Conservation (phyloP, 2,329 filamentous ascomycete genomes). For the Cercospora sesami region DNA sequence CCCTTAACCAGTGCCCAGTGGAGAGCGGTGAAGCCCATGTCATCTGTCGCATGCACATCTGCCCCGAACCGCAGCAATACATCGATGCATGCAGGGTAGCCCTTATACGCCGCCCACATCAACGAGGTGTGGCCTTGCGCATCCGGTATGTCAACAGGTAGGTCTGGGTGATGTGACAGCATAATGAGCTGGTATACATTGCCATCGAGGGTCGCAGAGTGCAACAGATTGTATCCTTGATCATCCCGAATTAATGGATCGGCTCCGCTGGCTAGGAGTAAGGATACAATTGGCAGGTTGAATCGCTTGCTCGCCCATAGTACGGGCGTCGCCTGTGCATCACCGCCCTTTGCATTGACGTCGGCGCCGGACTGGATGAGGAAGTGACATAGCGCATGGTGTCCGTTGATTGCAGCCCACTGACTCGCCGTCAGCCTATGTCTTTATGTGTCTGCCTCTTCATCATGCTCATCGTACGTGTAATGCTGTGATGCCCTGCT, state of each 20-base stretch:
- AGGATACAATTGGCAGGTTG: constrained; percentile 93
- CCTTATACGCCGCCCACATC: constrained; percentile 99
- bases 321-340: constrained; percentile 87
- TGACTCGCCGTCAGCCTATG: constrained; percentile 45
- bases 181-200: constrained; percentile 88
- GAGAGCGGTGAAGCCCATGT: constrained; percentile 88
- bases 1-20: constrained; percentile 98
- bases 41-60: constrained; percentile 84
- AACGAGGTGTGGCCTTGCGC: constrained; percentile 87
- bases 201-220: constrained; percentile 95
- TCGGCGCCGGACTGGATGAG: constrained; percentile 83
- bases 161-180: constrained; percentile 82
- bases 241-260: constrained; percentile 90
- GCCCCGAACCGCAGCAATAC: constrained; percentile 92
- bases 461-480: constrained; percentile 62
- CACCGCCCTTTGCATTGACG: constrained; percentile 92
- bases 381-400: constrained; percentile 95
- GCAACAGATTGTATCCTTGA: constrained; percentile 96
- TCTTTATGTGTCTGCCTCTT: constrained; percentile 14
- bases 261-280: constrained; percentile 86
- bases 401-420: constrained; percentile 99
- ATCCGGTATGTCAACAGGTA: constrained; percentile 88
- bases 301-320: constrained; percentile 97
- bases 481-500: constrained; percentile 90
- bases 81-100: constrained; percentile 88